Evolutionary conservation across 495 filamentous ascomycete species (phyloP).

Genomic region (Bacidia gigantensis): DNA sequence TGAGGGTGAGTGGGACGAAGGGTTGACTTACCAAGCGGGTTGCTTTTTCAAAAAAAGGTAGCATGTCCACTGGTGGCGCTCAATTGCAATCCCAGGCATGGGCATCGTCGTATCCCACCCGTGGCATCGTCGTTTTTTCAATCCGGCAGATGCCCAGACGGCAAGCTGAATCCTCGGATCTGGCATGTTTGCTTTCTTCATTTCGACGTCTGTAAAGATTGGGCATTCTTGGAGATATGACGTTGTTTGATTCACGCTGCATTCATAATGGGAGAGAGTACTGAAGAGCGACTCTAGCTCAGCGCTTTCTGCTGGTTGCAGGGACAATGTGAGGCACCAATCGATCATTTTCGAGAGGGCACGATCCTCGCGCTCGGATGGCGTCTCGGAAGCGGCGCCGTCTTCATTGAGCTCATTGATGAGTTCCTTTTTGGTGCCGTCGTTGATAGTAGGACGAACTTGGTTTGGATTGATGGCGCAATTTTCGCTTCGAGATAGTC

Average conservation of each 20-base stretch:
- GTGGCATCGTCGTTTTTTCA: conserved; percentile 1
- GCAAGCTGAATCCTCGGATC: conserved; percentile 1
- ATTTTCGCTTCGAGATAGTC: not conserved
- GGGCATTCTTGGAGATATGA: not conserved
- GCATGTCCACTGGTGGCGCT: not conserved
- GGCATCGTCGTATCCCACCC: not conserved
- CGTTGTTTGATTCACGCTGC: conserved; percentile 4
- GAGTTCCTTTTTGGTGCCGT: too few species aligned
- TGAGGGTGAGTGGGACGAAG: not conserved
- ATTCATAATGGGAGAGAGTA: not conserved
- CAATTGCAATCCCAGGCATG: conserved; percentile 4
- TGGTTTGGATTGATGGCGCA: conserved; percentile 2
- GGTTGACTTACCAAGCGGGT: not conserved
- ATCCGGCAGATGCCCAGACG: conserved; percentile 2
- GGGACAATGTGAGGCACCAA: too few species aligned
- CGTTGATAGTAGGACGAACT: not conserved
- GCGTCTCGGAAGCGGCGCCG: too few species aligned
- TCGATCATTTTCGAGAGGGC: too few species aligned
- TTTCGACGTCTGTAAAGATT: conserved; percentile 1
- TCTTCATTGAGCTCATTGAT: too few species aligned
- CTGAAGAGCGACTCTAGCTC: too few species aligned
- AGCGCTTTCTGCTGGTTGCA: too few species aligned
- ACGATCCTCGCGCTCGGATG: too few species aligned
- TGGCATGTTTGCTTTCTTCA: not conserved
- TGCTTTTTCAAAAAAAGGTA: conserved; percentile 2